Evolutionary conservation across 2,329 filamentous ascomycete species (phyloP).

Genomic region (Tricladium varicosporioides): DNA sequence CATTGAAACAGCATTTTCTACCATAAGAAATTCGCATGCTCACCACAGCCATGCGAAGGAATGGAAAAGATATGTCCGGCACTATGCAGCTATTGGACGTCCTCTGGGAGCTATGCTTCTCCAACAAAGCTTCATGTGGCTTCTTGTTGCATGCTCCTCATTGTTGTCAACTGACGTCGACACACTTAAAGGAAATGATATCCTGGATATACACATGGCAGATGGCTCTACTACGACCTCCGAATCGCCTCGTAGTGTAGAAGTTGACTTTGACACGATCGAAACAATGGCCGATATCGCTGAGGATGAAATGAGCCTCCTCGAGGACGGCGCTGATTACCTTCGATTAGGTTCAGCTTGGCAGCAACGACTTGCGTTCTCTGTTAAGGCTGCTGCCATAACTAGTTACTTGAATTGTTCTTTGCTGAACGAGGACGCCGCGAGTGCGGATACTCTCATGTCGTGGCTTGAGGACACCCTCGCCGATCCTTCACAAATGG

Average conservation of each 20-base stretch:
- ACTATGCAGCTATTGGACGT: constrained; percentile 75
- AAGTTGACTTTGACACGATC: constrained; percentile 55
- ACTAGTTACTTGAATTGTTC: constrained; percentile 84
- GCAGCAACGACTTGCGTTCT: constrained; percentile 82
- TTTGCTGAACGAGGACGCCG: constrained; percentile 75
- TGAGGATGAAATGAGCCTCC: constrained; percentile 76
- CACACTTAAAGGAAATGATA: constrained; percentile 57
- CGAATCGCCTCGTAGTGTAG: constrained; percentile 39
- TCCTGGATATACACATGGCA: constrained; percentile 72
- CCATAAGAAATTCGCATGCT: constrained; percentile 75
- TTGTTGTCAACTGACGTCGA: constrained; percentile 65
- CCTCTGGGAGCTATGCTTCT: constrained; percentile 90
- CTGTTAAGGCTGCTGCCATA: constrained; percentile 79
- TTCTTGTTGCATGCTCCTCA: constrained; percentile 76
- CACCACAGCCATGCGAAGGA: constrained; percentile 68
- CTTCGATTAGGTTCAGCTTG: constrained; percentile 79
- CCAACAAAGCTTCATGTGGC: constrained; percentile 82
- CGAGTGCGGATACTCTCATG: constrained; percentile 76
- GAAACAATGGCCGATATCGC: constrained; percentile 70
- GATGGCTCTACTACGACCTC: constrained; percentile 41
- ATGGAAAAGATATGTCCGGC: constrained; percentile 83
- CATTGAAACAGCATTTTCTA: constrained; percentile 86
- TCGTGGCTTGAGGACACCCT: constrained; percentile 83
- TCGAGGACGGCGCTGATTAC: constrained; percentile 90
- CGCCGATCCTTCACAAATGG: constrained; percentile 77